Evolutionary conservation across 2,329 filamentous ascomycete species (phyloP).

Genomic region (Colletotrichum neosansevieriae): DNA sequence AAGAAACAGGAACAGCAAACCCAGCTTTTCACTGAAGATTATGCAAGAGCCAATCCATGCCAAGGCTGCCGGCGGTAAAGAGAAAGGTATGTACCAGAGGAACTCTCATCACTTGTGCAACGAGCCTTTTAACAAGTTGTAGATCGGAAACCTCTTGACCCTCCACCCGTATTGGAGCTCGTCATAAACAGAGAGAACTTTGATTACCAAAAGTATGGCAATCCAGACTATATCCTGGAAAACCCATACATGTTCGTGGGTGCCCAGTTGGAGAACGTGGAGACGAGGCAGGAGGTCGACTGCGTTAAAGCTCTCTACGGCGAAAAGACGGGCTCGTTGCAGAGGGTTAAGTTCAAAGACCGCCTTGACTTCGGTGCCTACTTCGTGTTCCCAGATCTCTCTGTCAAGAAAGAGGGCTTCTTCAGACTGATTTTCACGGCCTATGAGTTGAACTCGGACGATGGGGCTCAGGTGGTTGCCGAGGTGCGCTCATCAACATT

Average conservation of each 20-base stretch:
- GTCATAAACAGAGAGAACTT: conserved; percentile 61
- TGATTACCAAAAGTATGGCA: conserved; percentile 54
- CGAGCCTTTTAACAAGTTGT: background rate
- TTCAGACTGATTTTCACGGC: conserved; percentile 83
- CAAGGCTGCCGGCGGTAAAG: conserved; percentile 27
- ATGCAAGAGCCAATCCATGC: conserved; percentile 8
- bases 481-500: conserved; percentile 74
- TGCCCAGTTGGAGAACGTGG: conserved; percentile 55
- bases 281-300: conserved; percentile 48
- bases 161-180: conserved; percentile 86
- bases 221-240: conserved; percentile 44
- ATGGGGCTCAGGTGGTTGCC: conserved; percentile 43
- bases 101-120: background rate
- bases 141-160: conserved; percentile 90
- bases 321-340: conserved; percentile 82
- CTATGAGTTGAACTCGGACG: conserved; percentile 64
- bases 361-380: conserved; percentile 81
- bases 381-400: conserved; percentile 92
- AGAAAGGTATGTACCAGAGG: background rate
- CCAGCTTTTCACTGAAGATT: background rate
- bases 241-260: conserved; percentile 63
- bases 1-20: background rate
- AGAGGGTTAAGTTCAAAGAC: conserved; percentile 82
- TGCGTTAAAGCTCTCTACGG: conserved; percentile 70
- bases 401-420: conserved; percentile 78